These are phyloP conservation scores for Cladosporium sp. DNA, from an alignment of 2,329 filamentous ascomycete species.

Conservation along the genomic window DNA sequence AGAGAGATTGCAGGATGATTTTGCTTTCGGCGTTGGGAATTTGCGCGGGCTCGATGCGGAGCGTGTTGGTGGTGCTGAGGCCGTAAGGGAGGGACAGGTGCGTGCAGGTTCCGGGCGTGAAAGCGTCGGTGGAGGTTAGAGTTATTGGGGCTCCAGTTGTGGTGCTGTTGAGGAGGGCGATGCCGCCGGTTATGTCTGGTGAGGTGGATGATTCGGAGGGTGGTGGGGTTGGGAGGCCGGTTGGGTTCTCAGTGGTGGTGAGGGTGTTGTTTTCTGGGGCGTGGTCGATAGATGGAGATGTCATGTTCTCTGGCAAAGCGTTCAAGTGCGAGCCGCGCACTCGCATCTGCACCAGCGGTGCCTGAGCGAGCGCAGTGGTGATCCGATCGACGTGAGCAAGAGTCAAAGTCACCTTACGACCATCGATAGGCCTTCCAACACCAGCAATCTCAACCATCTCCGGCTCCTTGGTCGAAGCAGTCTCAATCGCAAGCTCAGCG, in stretches of 20 bases:
- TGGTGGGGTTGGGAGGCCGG: conserved; percentile 18
- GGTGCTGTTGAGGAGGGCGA: conserved; percentile 31
- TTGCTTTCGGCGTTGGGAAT: conserved; percentile 19
- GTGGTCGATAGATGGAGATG: not conserved
- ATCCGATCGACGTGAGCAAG: not conserved
- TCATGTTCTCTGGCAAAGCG: conserved; percentile 6
- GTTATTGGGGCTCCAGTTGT: conserved; percentile 24
- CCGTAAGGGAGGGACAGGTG: conserved; percentile 33
- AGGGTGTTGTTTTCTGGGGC: not conserved
- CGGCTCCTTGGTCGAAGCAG: not conserved
- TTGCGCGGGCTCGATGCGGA: conserved; percentile 29
- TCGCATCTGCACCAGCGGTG: conserved; percentile 4
- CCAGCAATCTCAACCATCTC: conserved; percentile 21
- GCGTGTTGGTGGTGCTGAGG: conserved; percentile 28
- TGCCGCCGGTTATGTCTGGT: conserved; percentile 22
- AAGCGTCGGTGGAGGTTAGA: conserved; percentile 27
- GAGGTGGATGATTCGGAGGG: conserved; percentile 18
- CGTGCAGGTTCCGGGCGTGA: conserved; percentile 29
- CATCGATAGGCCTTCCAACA: conserved; percentile 4
- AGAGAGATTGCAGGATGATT: conserved; percentile 32
- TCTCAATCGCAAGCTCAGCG: not conserved
- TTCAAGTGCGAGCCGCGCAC: conserved; percentile 7
- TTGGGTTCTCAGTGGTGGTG: not conserved
- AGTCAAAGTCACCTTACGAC: conserved; percentile 22
- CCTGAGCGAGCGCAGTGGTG: conserved; percentile 1